Evolutionary conservation across 805 yeast genomes (phyloP), one percentile per base, ranked within the genome.

Genomic region (Sugiyamaella qingdaonensis): DNA sequence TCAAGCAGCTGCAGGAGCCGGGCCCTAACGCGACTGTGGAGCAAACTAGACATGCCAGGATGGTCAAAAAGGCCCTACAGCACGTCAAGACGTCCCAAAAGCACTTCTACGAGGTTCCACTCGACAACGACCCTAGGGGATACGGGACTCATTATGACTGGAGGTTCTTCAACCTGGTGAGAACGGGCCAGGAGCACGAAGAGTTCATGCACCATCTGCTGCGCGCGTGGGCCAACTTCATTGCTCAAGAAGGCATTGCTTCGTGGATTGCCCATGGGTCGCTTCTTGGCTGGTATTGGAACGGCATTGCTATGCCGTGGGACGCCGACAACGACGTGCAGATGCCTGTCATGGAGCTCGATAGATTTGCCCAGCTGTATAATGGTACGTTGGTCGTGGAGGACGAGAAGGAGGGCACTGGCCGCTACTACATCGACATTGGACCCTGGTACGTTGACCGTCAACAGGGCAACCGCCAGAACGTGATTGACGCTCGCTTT

Each of bases 151-250:
- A 71, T 57, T 83, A 82, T 60, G 89, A 84, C 65, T 82, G 87
- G 86, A 73, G 88, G 54, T 84, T 82, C 59, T 84, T 82, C 73
- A 76, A 74, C 58, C 65, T 69, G 47, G 67, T 73, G 36, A 65
- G 75, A n/a, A 60, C 61, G 32, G 67, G 67, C 36, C 60, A 68
- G 35, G 70, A 68, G 42, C 74, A 74, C 55, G 67, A 71, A 57
- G 77, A 74, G 13, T 73, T 79, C 2, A 70, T 82, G 56, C 80
- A 78, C 54, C 73, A 73, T 51, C 58, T 77, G 41, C 71, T 75
- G 11, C 66, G 75, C 39, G 75, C 75, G 13, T 79, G 80, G 77
- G 57, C 76, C 18, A 73, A 72, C 50, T 71, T 79, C 50, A 65
- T 76, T 21, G 66, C 72, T 1, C 74, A 73, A 52, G 61, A 76